Conservation (phyloP, 1,139 yeast genomes). For the Meyerozyma sp. region DNA sequence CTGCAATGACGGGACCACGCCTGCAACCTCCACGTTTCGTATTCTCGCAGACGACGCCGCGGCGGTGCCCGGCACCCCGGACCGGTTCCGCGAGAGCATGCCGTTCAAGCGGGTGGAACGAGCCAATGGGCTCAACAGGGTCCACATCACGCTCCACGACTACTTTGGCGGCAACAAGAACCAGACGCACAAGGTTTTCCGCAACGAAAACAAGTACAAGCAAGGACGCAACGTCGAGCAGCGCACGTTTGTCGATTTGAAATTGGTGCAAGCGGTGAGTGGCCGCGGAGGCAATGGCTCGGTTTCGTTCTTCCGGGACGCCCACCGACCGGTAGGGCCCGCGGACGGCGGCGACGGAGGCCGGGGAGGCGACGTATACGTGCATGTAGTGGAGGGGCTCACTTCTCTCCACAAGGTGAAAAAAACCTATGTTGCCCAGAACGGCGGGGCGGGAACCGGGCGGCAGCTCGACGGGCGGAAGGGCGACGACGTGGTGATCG, state of each 20-base stretch:
- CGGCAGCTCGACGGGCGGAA: conserved; percentile 78
- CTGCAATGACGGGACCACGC: neutral
- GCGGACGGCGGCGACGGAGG: conserved; percentile 99
- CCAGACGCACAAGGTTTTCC: conserved; percentile 37
- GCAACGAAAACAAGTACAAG: conserved; percentile 19
- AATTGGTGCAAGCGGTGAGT: conserved; percentile 59
- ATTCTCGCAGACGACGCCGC: neutral
- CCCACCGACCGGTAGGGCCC: conserved; percentile 82
- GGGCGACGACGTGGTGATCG: conserved; percentile 74
- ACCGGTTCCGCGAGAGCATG: neutral
- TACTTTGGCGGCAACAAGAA: conserved; percentile 40
- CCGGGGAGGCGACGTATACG: conserved; percentile 78
- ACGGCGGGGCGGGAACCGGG: conserved; percentile 68
- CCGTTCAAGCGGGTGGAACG: conserved; percentile 5
- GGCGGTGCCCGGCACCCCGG: neutral
- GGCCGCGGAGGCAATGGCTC: conserved; percentile 91
- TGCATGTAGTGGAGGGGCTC: conserved; percentile 65
- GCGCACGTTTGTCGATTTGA: conserved; percentile 52
- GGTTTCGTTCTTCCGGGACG: conserved; percentile 81
- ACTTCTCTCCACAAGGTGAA: conserved; percentile 67
- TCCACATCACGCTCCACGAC: conserved; percentile 27
- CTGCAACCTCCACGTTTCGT: neutral
- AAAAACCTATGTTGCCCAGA: conserved; percentile 62
- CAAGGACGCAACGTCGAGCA: conserved; percentile 35
- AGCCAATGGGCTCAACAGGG: conserved; percentile 15